phyloP scores from a whole-genome alignment of 331 rosid species.

The Phaseolus coccineus region DNA sequence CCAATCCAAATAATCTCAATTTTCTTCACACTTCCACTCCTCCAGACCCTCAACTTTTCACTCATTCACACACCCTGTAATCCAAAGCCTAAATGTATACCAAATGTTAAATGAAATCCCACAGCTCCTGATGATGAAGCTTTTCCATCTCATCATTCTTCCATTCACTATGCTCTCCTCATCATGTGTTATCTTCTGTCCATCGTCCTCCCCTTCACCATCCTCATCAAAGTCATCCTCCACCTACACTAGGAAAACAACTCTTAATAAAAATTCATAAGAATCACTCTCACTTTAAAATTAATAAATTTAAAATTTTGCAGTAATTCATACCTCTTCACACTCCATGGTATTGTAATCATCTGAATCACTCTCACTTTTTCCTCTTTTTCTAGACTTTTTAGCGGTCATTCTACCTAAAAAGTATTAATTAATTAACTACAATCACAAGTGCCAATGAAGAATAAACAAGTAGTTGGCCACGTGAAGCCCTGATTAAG shows the following conservation, averaged over 20 bases:
- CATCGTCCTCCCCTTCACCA: constrained; percentile 40
- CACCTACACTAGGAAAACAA: constrained; percentile 52
- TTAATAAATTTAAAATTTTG: not conserved
- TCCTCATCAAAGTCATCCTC: constrained; percentile 21
- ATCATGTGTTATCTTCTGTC: constrained; percentile 44
- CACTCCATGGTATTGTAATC: constrained; percentile 50
- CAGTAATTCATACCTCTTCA: constrained; percentile 50
- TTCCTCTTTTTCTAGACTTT: constrained; percentile 50
- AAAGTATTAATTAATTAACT: not conserved
- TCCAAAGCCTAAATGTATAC: not conserved
- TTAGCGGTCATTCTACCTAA: constrained; percentile 61
- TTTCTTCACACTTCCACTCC: too few species aligned
- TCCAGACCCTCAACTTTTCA: too few species aligned
- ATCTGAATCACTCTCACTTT: constrained; percentile 62
- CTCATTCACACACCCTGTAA: too few species aligned
- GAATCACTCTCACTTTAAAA: too few species aligned
- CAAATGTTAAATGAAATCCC: constrained; percentile 45
- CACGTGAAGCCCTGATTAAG: not conserved
- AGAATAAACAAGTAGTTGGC: not conserved
- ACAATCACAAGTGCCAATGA: not conserved
- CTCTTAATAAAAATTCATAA: constrained; percentile 41
- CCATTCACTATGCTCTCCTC: constrained; percentile 45
- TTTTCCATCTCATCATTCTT: constrained; percentile 68
- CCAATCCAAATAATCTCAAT: too few species aligned
- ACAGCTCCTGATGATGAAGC: constrained; percentile 79